Conservation (phyloP, 371 early-diverging fungal genomes). For the Actinomortierella ambigua region DNA sequence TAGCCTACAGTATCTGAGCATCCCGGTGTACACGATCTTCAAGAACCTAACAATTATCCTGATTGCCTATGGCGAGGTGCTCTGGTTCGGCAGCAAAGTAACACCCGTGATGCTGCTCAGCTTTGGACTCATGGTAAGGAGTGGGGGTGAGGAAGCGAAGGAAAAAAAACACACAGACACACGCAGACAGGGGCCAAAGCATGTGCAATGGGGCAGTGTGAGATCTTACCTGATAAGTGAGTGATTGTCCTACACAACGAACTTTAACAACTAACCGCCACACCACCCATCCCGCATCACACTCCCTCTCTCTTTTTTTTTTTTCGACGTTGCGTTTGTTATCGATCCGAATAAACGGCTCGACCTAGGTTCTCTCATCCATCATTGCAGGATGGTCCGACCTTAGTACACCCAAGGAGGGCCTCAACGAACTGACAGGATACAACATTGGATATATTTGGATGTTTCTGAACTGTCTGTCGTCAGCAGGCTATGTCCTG, state of each 20-base stretch:
- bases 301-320: not conserved
- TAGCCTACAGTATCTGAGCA: slow-evolving; percentile 88
- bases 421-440: slow-evolving; percentile 16
- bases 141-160: not conserved
- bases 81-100: slow-evolving; percentile 81
- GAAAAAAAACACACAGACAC: not conserved
- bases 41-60: slow-evolving; percentile 98
- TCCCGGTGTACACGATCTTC: slow-evolving; percentile 97
- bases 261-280: not conserved
- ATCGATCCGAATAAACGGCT: no score
- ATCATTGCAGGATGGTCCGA: slow-evolving; percentile 88
- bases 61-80: slow-evolving; percentile 93
- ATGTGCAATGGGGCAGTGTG: no score
- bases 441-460: slow-evolving; percentile 84
- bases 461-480: slow-evolving; percentile 91
- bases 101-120: slow-evolving; percentile 81
- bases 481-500: slow-evolving; percentile 91
- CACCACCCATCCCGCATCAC: not conserved
- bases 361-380: slow-evolving; percentile 88
- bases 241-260: not conserved
- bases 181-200: no score
- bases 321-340: not conserved
- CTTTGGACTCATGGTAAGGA: slow-evolving; percentile 86
- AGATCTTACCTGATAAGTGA: no score
- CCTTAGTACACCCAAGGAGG: slow-evolving; percentile 48